Percentiles rank a stretch among this genome's conserved stretches.
phyloP scores from a whole-genome alignment of 2,329 filamentous ascomycete species.

The Dactylonectria estremocensis region DNA sequence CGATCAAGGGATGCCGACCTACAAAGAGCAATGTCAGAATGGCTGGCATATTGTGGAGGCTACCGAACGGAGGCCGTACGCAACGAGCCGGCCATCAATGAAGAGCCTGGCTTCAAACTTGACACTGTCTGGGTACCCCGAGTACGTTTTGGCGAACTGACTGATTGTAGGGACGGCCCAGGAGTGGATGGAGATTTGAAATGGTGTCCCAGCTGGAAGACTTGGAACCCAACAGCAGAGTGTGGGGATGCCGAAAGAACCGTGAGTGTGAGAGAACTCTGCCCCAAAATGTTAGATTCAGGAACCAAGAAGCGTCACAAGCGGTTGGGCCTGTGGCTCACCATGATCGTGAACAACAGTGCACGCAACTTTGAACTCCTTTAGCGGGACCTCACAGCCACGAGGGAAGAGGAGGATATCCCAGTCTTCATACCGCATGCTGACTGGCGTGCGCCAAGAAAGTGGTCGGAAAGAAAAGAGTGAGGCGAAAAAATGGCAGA shows the following conservation, averaged over 20 bases:
- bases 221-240: constrained; percentile 82
- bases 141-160: constrained; percentile 69
- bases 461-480: constrained; percentile 24
- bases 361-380: constrained; percentile 87
- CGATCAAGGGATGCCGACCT: constrained; percentile 71
- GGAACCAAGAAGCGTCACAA: neutral
- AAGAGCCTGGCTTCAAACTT: constrained; percentile 78
- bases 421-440: constrained; percentile 90
- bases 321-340: constrained; percentile 43
- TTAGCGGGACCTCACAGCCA: constrained; percentile 77
- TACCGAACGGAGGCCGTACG: constrained; percentile 60
- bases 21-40: constrained; percentile 7
- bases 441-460: constrained; percentile 44
- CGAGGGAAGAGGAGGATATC: constrained; percentile 85
- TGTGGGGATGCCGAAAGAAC: constrained; percentile 70
- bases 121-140: constrained; percentile 69
- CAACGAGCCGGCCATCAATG: constrained; percentile 75
- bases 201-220: constrained; percentile 69
- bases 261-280: constrained; percentile 69
- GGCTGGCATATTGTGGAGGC: neutral
- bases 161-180: constrained; percentile 77
- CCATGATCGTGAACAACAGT: constrained; percentile 73
- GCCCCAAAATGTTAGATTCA: constrained; percentile 18
- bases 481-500: constrained; percentile 20
- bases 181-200: constrained; percentile 82